Evolutionary conservation across 2,329 filamentous ascomycete genomes (phyloP).

Genomic region (Diplodia scrobiculata): DNA sequence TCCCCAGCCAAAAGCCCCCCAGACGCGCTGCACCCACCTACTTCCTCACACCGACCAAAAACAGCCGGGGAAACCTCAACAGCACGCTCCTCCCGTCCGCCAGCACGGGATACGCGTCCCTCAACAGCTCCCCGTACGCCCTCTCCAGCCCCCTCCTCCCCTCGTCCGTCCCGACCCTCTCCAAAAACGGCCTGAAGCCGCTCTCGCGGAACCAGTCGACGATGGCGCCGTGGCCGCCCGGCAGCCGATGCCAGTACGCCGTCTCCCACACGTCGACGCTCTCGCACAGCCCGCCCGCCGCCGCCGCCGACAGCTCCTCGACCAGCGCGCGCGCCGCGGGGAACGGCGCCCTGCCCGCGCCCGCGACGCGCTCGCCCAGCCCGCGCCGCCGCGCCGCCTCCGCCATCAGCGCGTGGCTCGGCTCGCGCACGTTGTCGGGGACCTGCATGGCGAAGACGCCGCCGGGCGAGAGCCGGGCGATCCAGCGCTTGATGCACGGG

Average conservation of each 20-base stretch:
- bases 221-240: constrained; percentile 51
- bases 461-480: constrained; percentile 48
- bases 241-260: constrained; percentile 56
- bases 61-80: constrained; percentile 59
- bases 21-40: not conserved
- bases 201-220: constrained; percentile 64
- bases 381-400: constrained; percentile 38
- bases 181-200: constrained; percentile 58
- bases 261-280: constrained; percentile 59
- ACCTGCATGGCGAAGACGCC: constrained; percentile 59
- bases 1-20: too few species aligned
- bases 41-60: constrained; percentile 49
- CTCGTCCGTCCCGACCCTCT: constrained; percentile 49
- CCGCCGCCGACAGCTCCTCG: constrained; percentile 51
- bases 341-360: not conserved
- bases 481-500: constrained; percentile 48
- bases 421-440: constrained; percentile 55
- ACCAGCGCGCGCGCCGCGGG: constrained; percentile 39
- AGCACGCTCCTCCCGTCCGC: constrained; percentile 59
- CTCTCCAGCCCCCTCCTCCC: constrained; percentile 49
- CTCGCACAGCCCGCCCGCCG: constrained; percentile 48
- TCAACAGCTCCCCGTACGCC: constrained; percentile 53
- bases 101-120: constrained; percentile 49
- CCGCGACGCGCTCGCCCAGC: not conserved
- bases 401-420: constrained; percentile 53